Base-by-base conservation (phyloP, 148 eudicot genomes). In the Vaccinium corymbosum region DNA sequence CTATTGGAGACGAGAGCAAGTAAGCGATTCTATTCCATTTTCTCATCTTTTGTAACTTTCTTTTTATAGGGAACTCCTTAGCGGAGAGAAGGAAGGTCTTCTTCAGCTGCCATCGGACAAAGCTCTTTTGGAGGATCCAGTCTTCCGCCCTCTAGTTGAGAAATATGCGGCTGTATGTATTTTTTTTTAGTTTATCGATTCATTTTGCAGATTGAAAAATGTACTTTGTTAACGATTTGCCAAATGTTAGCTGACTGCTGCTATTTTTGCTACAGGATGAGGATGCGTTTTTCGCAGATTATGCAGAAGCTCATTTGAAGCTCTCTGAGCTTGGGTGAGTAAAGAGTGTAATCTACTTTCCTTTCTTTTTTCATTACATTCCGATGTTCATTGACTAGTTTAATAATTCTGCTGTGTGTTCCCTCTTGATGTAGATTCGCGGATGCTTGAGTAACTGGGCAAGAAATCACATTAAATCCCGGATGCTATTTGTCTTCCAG, bases 241-340 rank as follows among this genome's bases (percentile, higher is more conserved):
- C 19, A 68, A 64, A 27, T 29, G 14, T 13, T 68, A 13, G 35
- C 73, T 68, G 73, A 68, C 42, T 68, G 75, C 29, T 49, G 55
- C 13, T 16, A 19, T 7, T 29, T 46, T 64, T 29, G 56, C 14
- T 57, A 9, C 75, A 94, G 97, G 95, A 91, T 61, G 97, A 94
- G 90, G 97, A 94, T 84, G 93, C 90, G 50, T 94, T 92, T 89
- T 91, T 94, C 76, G 89, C 90, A 10, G 97, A 94, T 82, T 94
- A 92, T 84, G 93, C 93, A 20, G 95, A 90, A 85, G 92, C 95
- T 51, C 97, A 92, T 86, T 76, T 94, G 84, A 92, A 92, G 91
- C 94, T 94, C 75, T 94, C 95, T 0, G 97, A 94, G 86, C 92
- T 94, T 42, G 97, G 97, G 97, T 94, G 19, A 80, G 89, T 85